These are phyloP conservation scores for Colletotrichum karsti DNA, from an alignment of 2,329 filamentous ascomycete genomes.

Conservation along the genomic window DNA sequence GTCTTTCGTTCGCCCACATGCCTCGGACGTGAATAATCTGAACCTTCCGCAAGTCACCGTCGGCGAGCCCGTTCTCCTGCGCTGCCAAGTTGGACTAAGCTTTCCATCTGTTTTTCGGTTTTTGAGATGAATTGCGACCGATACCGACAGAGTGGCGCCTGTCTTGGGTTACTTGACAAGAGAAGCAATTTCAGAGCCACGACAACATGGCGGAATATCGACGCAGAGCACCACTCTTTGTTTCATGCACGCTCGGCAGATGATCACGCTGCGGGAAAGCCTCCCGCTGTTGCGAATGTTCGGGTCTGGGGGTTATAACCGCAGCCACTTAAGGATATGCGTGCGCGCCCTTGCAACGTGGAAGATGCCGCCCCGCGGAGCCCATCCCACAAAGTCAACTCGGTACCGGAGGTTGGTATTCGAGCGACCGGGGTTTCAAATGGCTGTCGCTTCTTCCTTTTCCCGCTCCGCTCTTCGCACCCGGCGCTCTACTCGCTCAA, in stretches of 20 bases:
- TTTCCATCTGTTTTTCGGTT: neutral
- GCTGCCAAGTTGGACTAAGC: neutral
- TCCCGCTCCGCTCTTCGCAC: constrained; percentile 71
- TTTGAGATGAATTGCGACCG: constrained; percentile 2
- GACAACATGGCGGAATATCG: neutral
- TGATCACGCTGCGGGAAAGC: neutral
- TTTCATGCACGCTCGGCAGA: constrained; percentile 3
- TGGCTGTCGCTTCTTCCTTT: constrained; percentile 51
- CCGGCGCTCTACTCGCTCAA: constrained; percentile 71
- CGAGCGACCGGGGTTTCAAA: neutral
- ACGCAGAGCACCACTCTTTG: neutral
- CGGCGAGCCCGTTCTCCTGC: neutral
- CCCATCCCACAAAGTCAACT: neutral
- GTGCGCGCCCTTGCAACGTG: neutral
- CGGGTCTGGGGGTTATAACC: neutral
- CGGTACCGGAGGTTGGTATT: neutral
- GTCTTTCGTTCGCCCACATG: neutral
- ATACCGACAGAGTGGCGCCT: neutral
- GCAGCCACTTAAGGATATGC: neutral
- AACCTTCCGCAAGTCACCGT: neutral
- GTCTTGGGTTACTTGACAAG: neutral
- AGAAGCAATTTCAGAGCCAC: neutral
- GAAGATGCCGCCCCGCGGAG: neutral
- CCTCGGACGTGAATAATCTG: neutral
- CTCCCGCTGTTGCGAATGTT: neutral